A percentile compares a stretch with the other conserved stretches of the same genome.
Evolutionary conservation across 2,329 filamentous ascomycete species (phyloP).

Genomic region (Fusarium sp.): DNA sequence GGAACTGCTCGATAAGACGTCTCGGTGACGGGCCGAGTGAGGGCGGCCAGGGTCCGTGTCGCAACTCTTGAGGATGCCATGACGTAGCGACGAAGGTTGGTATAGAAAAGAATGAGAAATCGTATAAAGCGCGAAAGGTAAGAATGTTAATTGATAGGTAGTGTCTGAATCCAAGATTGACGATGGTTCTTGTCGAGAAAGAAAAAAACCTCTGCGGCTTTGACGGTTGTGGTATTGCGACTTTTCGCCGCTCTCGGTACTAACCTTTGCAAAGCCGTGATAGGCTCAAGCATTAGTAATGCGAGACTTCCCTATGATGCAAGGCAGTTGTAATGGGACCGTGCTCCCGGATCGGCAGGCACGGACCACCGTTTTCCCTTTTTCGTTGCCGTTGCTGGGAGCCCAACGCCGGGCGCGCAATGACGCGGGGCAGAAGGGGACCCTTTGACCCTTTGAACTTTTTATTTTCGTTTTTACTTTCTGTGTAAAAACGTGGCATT

Average conservation of each 20-base stretch:
- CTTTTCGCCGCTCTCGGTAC: conserved; percentile 45
- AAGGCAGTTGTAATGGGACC: conserved; percentile 25
- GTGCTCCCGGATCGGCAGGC: background rate
- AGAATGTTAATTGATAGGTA: background rate
- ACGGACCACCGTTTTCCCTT: conserved; percentile 20
- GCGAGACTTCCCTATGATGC: conserved; percentile 46
- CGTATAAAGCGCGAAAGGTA: background rate
- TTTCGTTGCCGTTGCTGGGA: conserved; percentile 14
- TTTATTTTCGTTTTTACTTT: background rate
- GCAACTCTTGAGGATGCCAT: conserved; percentile 45
- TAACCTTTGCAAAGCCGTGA: conserved; percentile 36
- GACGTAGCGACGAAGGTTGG: conserved; percentile 1
- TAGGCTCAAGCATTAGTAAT: conserved; percentile 51
- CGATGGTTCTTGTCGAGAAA: conserved; percentile 17
- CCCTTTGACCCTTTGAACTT: conserved; percentile 13
- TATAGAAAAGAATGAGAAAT: background rate
- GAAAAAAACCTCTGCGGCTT: conserved; percentile 21
- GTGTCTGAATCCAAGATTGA: conserved; percentile 2
- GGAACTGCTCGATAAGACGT: conserved; percentile 38
- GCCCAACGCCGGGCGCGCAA: conserved; percentile 19
- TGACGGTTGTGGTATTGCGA: conserved; percentile 35
- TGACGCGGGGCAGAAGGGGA: conserved; percentile 37
- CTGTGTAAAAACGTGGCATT: too few species aligned
- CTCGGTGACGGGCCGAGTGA: conserved; percentile 38
- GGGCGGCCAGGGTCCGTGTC: conserved; percentile 41